Evolutionary conservation across 2,329 filamentous ascomycete species (phyloP), one percentile per base, ranked within the genome.

Genomic region (Diplodia sapinea): DNA sequence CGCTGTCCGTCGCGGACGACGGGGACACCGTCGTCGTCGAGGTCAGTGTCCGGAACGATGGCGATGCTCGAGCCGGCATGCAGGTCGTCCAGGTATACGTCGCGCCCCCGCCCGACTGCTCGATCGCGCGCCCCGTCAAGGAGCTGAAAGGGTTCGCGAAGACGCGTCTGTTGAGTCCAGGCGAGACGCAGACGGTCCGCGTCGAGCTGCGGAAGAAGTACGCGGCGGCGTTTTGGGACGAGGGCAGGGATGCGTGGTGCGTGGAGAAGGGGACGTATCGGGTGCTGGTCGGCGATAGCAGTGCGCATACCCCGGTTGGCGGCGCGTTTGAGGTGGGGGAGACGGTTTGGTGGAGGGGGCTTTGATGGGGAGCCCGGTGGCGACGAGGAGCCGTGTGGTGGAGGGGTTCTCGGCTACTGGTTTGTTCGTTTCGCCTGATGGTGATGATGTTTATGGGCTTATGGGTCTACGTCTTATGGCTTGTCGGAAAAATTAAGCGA

Each of bases 111-210:
- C 80, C 84, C 55, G 9, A 1, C 33, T 36, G 1, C 9, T 0
- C 33, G 1, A 77, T 90, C 66, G 82, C 84, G 12, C 81, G 89
- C 55, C 89, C 89, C 0, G 83, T 87, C 69, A 91, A 91, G 79
- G 89, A 91, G 75, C 81, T 92, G 3, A 87, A 85, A 9, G 88
- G 88, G 0, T 92, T 91, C 72, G 83, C 85, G 69, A 91, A 91
- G 77, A 20, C 43, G n/a, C 83, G 90, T 0, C 82, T 79, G 61
- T 77, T 92, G 3, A 81, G 85, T 54, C 80, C 84, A 1, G 87
- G 86, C 4, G 84, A 89, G 78, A 83, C 79, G 54, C 84, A 86
- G 79, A 80, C 72, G 7, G 86, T 88, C 1, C 80, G 82, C n/a
- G 81, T 93, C 3, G 78, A 80, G 4, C 78, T 88, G 59, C 74